Evolutionary conservation across 208 protist species (phyloP).

Genomic region (Acanthamoeba lenticulata): DNA sequence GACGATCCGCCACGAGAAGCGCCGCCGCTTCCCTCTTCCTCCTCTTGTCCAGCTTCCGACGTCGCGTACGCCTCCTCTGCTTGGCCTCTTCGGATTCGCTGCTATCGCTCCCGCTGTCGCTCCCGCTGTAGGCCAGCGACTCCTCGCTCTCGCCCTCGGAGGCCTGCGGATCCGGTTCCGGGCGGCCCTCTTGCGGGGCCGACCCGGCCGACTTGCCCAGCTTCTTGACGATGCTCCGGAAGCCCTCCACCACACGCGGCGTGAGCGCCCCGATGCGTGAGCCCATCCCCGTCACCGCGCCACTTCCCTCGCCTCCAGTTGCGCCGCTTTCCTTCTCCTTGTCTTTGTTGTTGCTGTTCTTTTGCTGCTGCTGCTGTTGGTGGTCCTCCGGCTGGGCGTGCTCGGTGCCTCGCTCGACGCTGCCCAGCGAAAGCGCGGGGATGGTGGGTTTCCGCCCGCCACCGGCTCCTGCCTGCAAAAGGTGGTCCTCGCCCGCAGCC

Average conservation of each 20-base stretch:
- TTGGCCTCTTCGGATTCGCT: conserved; percentile 8
- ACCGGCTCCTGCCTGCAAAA: too few species aligned
- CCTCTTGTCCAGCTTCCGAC: not conserved
- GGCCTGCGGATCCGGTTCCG: not conserved
- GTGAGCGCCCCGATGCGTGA: not conserved
- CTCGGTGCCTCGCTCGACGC: not conserved
- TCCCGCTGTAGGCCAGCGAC: conserved; percentile 14
- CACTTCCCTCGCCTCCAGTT: too few species aligned
- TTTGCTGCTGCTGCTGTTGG: not conserved
- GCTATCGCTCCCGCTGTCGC: conserved; percentile 19
- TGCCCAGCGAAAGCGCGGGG: not conserved
- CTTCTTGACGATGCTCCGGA: conserved; percentile 53
- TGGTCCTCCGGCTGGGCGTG: not conserved
- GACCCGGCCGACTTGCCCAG: not conserved
- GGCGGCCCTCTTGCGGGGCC: not conserved
- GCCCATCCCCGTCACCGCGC: not conserved
- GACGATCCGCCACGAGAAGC: too few species aligned
- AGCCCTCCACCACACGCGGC: conserved; percentile 14
- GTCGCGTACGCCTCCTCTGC: not conserved
- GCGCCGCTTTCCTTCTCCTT: too few species aligned
- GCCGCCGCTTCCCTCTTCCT: too few species aligned
- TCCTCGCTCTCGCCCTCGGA: not conserved
- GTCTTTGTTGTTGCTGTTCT: not conserved
- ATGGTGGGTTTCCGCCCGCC: not conserved
- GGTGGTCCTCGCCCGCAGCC: not conserved